These are phyloP conservation scores for Microbotryomycetes sp. DNA, from an alignment of 1,284 basidiomycete species.

Conservation along the genomic window DNA sequence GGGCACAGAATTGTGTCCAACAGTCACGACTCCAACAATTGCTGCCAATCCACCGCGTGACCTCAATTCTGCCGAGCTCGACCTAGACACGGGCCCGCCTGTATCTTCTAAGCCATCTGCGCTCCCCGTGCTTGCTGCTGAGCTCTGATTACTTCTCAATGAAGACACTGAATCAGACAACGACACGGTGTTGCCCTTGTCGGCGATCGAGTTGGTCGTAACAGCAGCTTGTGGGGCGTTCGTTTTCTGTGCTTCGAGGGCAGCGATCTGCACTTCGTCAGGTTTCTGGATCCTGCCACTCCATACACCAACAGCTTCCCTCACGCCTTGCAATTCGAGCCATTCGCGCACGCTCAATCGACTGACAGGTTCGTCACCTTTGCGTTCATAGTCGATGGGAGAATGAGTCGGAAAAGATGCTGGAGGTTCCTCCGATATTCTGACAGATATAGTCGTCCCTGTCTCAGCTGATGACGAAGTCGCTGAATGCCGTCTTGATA, in stretches of 20 bases:
- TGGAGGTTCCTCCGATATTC: constrained; percentile 17
- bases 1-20: background rate
- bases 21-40: background rate
- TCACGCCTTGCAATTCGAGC: constrained; percentile 31
- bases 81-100: too few relatives aligned
- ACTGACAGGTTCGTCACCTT: constrained; percentile 28
- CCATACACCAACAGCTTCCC: constrained; percentile 30
- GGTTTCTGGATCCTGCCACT: constrained; percentile 26
- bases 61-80: too few relatives aligned
- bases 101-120: too few relatives aligned
- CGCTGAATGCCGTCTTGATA: background rate
- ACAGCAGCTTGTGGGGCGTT: background rate
- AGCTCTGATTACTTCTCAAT: background rate
- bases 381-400: constrained; percentile 16
- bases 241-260: background rate
- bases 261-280: constrained; percentile 2
- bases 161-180: background rate
- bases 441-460: constrained; percentile 14
- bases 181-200: background rate
- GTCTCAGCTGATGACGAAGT: background rate
- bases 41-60: background rate
- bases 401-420: constrained; percentile 18
- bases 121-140: too few relatives aligned
- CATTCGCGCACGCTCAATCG: constrained; percentile 29
- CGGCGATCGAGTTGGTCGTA: background rate